Evolutionary conservation across 768 basidiomycete species (phyloP).

Genomic region (Termitomyces sp.): DNA sequence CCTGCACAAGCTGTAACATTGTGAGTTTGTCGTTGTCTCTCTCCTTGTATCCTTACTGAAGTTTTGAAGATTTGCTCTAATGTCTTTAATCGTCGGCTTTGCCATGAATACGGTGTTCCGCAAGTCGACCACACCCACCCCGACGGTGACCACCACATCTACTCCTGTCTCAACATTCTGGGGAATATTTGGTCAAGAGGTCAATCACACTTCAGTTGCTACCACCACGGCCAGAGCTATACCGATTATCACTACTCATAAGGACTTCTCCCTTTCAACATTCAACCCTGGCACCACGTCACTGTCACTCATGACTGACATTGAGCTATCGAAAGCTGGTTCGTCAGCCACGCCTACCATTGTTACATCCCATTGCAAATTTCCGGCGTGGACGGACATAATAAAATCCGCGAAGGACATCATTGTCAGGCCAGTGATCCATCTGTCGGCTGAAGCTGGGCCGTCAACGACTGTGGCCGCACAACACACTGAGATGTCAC

Average conservation of each 20-base stretch:
- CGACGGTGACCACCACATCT: constrained; percentile 25
- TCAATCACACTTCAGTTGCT: constrained; percentile 30
- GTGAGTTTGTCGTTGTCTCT: constrained; percentile 34
- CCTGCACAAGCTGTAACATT: constrained; percentile 58
- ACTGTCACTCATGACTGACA: constrained; percentile 23
- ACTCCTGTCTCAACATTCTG: constrained; percentile 25
- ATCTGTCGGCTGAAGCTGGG: constrained; percentile 22
- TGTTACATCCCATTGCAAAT: constrained; percentile 9
- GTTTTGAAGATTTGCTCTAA: constrained; percentile 51
- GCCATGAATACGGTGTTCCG: constrained; percentile 47
- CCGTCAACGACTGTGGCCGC: constrained; percentile 23
- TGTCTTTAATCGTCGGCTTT: constrained; percentile 64
- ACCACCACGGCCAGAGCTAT: constrained; percentile 22
- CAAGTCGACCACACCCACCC: constrained; percentile 19
- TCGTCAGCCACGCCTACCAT: constrained; percentile 7
- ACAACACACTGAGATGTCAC: constrained; percentile 9
- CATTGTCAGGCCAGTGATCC: constrained; percentile 26
- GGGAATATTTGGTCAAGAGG: constrained; percentile 34
- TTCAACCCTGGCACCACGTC: constrained; percentile 44
- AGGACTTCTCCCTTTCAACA: constrained; percentile 47
- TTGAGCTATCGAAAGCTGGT: constrained; percentile 11
- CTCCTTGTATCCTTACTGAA: constrained; percentile 4
- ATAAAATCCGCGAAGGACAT: constrained; percentile 26
- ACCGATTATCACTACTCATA: constrained; percentile 32
- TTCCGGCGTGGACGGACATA: constrained; percentile 19